Percentiles rank a stretch among this genome's conserved stretches.
phyloP scores from a whole-genome alignment of 805 yeast species.

The Candida xyloterini region DNA sequence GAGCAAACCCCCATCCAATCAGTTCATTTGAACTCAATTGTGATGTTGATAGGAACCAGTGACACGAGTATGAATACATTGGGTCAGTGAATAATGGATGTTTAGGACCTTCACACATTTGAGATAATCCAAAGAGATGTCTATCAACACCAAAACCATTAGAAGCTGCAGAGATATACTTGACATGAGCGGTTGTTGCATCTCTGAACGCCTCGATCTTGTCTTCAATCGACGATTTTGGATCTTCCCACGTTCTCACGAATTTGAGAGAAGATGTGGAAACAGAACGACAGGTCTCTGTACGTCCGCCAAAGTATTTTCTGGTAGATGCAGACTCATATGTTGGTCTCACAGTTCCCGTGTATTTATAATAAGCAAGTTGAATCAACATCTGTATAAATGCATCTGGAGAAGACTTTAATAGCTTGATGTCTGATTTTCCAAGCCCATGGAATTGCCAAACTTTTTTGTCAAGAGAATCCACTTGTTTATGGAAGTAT shows the following conservation, averaged over 20 bases:
- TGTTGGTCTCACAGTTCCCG: constrained; percentile 81
- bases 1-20: constrained; percentile 95
- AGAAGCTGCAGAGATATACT: constrained; percentile 71
- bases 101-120: constrained; percentile 57
- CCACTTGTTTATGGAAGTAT: constrained; percentile 53
- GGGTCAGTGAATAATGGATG: constrained; percentile 77
- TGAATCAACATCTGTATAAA: constrained; percentile 88
- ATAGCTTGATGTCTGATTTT: constrained; percentile 76
- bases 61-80: constrained; percentile 66
- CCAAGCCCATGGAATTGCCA: constrained; percentile 85
- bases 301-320: constrained; percentile 83
- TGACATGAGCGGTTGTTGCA: constrained; percentile 73
- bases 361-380: constrained; percentile 80
- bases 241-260: constrained; percentile 70
- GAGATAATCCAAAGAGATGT: constrained; percentile 85
- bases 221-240: constrained; percentile 45
- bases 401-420: constrained; percentile 90
- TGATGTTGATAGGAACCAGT: constrained; percentile 87
- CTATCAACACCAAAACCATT: constrained; percentile 91
- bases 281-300: constrained; percentile 89
- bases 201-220: constrained; percentile 66
- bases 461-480: constrained; percentile 69
- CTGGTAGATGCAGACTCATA: constrained; percentile 96
- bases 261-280: constrained; percentile 67
- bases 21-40: constrained; percentile 82